Conservation (phyloP, 768 basidiomycete genomes). For the Panellus pusillus region DNA sequence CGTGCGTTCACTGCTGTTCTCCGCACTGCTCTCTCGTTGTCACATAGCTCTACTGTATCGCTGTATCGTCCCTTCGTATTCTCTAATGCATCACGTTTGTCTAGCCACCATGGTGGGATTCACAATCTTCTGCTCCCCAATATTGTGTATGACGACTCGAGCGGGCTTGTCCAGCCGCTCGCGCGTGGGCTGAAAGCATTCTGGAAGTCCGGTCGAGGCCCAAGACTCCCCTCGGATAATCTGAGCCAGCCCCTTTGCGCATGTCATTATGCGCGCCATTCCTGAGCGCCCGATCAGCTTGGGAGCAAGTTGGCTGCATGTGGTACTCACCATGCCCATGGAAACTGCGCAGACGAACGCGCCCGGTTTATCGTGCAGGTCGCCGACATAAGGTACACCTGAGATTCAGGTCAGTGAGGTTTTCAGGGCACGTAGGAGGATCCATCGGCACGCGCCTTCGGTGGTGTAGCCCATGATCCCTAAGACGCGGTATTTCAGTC, state of each 20-base stretch:
- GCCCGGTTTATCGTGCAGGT: slow-evolving; percentile 28
- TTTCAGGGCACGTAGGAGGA: not conserved
- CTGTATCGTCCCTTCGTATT: no score
- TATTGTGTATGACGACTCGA: slow-evolving; percentile 12
- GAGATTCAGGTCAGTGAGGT: not conserved
- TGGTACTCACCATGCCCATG: slow-evolving; percentile 27
- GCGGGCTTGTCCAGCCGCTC: slow-evolving; percentile 21
- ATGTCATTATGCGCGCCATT: slow-evolving; percentile 25
- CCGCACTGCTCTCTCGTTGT: no score
- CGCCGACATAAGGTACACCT: slow-evolving; percentile 30
- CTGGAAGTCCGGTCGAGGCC: slow-evolving; percentile 28
- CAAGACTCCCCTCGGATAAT: slow-evolving; percentile 28
- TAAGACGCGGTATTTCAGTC: not conserved
- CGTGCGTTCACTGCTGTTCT: no score
- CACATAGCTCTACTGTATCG: no score
- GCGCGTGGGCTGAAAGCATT: slow-evolving; percentile 29
- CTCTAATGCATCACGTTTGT: no score
- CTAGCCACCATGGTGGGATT: no score
- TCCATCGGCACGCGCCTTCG: not conserved
- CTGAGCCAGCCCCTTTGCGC: slow-evolving; percentile 26
- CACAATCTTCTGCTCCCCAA: slow-evolving; percentile 11
- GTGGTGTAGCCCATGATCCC: slow-evolving; percentile 28
- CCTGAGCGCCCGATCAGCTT: slow-evolving; percentile 1
- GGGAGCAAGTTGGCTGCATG: not conserved
- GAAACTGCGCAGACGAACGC: slow-evolving; percentile 28